Evolutionary conservation across 768 basidiomycete genomes (phyloP).

Genomic region (Naematelia encephala): DNA sequence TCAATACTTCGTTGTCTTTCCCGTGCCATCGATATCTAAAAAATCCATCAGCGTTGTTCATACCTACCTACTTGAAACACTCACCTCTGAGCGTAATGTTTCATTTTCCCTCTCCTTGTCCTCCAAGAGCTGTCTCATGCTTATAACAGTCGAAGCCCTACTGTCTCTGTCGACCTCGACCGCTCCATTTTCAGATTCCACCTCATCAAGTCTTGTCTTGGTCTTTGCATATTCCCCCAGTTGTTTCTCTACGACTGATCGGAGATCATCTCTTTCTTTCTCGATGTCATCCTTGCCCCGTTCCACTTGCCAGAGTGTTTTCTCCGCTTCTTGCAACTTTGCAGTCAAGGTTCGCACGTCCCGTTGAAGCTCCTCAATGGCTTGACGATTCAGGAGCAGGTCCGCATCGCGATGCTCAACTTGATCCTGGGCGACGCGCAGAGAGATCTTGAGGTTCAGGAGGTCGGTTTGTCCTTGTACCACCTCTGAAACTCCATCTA

Average conservation of each 20-base stretch:
- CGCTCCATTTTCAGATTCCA: background rate
- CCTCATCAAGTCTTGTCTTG: background rate
- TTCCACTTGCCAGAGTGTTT: background rate
- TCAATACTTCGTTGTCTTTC: background rate
- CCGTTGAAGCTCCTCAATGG: background rate
- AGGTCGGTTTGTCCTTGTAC: background rate
- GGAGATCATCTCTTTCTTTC: background rate
- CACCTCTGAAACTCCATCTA: background rate
- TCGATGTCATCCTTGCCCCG: background rate
- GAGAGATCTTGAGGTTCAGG: background rate
- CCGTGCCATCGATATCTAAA: background rate
- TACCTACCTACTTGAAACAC: no score
- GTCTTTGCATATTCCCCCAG: background rate
- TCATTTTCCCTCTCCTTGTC: background rate
- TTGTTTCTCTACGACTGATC: background rate
- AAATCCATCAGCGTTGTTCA: no score
- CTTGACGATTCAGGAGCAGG: background rate
- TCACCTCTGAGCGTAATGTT: background rate
- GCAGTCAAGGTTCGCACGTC: background rate
- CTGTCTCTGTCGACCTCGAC: background rate
- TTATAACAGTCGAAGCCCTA: background rate
- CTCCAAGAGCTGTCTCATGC: background rate
- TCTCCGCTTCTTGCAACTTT: background rate
- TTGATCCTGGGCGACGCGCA: background rate
- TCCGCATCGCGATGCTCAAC: background rate